Evolutionary conservation across 345 rosid species (phyloP), one percentile per base, ranked within the genome.

Genomic region (Bruguiera gymnorhiza): DNA sequence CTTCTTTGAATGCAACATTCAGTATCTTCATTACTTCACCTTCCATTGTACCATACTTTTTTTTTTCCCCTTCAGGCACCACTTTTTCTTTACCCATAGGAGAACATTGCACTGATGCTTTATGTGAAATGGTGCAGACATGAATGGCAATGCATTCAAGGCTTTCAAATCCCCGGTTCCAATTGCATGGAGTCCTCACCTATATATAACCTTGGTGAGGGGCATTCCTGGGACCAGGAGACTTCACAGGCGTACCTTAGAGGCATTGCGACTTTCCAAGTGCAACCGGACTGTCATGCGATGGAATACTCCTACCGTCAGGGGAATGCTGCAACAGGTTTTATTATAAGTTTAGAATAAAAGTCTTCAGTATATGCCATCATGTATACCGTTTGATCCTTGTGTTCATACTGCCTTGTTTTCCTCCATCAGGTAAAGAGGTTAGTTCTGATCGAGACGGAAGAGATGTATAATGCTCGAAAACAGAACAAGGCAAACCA

Each of bases 291-390:
- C 94, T 57, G 90, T 90, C 43, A 75, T 76, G 81, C 88, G 81
- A 4, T 78, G 82, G 53, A 90, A 90, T 81, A 84, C 82, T 27
- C 87, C 94, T 43, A 79, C 90, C 13, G 83, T 86, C 64, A 76
- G 92, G 53, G 94, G 97, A 78, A 88, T 88, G 94, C 78, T 90
- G 67, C 80, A 86, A 51, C 97, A 90, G 92, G 94, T 88, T 52
- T 58, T 19, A 18, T 11, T 55, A 48, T 24, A 13, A 34, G 19
- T 37, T 67, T 11, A 3, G 5, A 65, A 2, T 37, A 3, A 43
- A 31, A 56, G 15, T 52, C 58, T 20, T 21, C 21, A n/a, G 6
- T 15, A 54, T 36, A 0, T 3, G 15, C 51, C 32, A 0, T 46
- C 43, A 15, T 26, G 19, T 51, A 30, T 36, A 37, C 66, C 26